These are phyloP conservation scores for Excoecaria agallocha DNA, from an alignment of 345 rosid species.

Conservation along the genomic window DNA sequence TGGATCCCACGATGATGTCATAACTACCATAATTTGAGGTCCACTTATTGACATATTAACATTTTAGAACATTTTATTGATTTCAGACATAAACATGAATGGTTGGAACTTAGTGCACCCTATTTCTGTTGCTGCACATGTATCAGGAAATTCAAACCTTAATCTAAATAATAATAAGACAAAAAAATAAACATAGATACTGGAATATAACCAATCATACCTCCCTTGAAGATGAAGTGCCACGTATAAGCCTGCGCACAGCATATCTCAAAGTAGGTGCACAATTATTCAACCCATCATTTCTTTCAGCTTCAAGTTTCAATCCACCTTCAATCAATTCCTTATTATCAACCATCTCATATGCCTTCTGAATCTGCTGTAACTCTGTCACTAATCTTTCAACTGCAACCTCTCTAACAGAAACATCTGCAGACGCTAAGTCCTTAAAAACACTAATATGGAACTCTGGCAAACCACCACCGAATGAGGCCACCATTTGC, in stretches of 20 bases:
- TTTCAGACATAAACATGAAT: neutral
- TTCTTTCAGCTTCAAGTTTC: constrained; percentile 79
- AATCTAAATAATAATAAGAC: neutral
- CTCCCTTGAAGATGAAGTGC: constrained; percentile 95
- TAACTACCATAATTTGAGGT: neutral
- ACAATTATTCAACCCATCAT: constrained; percentile 80
- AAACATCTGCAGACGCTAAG: constrained; percentile 59
- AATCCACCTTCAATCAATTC: constrained; percentile 47
- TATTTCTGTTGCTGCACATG: neutral
- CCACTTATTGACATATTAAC: neutral
- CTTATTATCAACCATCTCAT: constrained; percentile 49
- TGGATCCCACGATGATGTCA: neutral
- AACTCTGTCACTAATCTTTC: constrained; percentile 61
- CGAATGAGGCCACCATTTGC: constrained; percentile 28
- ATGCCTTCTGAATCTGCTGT: constrained; percentile 70
- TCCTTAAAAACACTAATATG: constrained; percentile 72
- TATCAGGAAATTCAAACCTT: neutral
- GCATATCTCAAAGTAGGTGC: constrained; percentile 88
- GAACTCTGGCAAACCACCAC: constrained; percentile 50
- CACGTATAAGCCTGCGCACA: constrained; percentile 80
- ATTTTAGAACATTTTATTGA: neutral
- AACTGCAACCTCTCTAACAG: constrained; percentile 60
- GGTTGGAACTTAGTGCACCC: neutral
- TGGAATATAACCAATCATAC: constrained; percentile 32
- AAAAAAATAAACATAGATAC: neutral